Evolutionary conservation across 129 eudicot species (phyloP), one percentile per base, ranked within the genome.

Genomic region (Silybum marianum): DNA sequence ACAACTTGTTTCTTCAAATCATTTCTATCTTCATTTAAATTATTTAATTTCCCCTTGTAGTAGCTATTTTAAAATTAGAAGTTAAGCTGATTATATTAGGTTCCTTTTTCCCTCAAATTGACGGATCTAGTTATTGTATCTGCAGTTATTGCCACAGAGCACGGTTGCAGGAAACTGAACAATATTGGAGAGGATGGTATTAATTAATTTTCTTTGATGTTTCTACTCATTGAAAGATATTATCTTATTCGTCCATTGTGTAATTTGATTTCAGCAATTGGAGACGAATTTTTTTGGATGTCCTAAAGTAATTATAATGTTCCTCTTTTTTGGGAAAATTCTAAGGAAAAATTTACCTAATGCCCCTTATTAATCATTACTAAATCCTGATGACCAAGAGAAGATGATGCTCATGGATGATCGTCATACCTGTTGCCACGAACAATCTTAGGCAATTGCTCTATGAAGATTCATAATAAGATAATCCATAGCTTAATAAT

Each of bases 161-260:
- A 40, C 90, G 81, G 39, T 85, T 95, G 82, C 92, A 85, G 88
- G 92, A 93, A 89, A 92, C 98, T 66, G 99, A 95, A 79, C 98
- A 89, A 66, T 88, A 89, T 80, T 95, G 99, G 99, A 88, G 88
- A 89, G 98, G 97, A 88, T 95, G 99, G 99, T 95, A 94, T 73
- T 84, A 23, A 32, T 73, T 32, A 14, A 24, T 76, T 71, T 23
- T 74, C 76, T 19, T 69, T 13, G 14, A 75, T 67, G 21, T 80
- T 24, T 48, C 22, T 44, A 30, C 19, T 74, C 19, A 44, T 79
- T 11, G 25, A 28, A 28, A 46, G 68, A 32, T 39, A 79, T 71
- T 7, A 19, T 38, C 4, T 3, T 70, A 42, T 79, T 18, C 69
- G 26, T 69, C 23, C 58, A 58, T 70, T 28, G 19, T 36, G 13